Evolutionary conservation across 2,329 filamentous ascomycete species (phyloP), one percentile per base, ranked within the genome.

Genomic region (Colletotrichum eleusines): DNA sequence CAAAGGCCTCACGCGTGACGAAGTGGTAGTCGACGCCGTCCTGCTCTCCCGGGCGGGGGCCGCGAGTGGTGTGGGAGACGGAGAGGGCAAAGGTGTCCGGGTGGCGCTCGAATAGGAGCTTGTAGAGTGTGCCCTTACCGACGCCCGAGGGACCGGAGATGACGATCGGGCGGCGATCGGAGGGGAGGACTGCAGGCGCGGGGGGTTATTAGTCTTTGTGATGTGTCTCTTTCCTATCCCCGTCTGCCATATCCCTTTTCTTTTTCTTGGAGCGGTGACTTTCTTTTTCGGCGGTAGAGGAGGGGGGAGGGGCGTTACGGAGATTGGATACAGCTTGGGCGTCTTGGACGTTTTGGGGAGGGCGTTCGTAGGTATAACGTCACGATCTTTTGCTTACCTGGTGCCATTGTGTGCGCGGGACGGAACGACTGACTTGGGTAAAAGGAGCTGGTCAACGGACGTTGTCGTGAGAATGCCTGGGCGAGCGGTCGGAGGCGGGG

Each of bases 1-100:
- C 83, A 78, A 97, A 97, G 3, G 86, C 85, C 12, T 88, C 87
- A 80, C 86, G 88, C 26, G 85, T 87, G 20, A 92, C 89, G 77
- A 92, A 97, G 85, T 94, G 89, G 86, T 98, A 98, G 81, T 97
- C 90, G 51, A 89, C 85, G 77, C 93, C 94, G 78, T 95, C 81
- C 74, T 88, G 77, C 83, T 98, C 95, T 76, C 91, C 92, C 3
- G 87, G 83, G 31, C 95, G 90, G 1, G 95, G 94, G 1, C 82
- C 76, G 46, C 95, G 91, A 35, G 95, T 97, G 9, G 95, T 98
- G 85, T 97, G 91, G 72, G 88, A 89, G 69, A 91, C 87, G 69
- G 88, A 88, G 40, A 89, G 84, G 28, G 84, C 80, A 76, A 88
- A 88, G 74, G 78, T 81, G 67, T 86, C 82, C 18, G 85, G 84